Evolutionary conservation across 208 protist species (phyloP).

Genomic region (Zelonia costaricensis): DNA sequence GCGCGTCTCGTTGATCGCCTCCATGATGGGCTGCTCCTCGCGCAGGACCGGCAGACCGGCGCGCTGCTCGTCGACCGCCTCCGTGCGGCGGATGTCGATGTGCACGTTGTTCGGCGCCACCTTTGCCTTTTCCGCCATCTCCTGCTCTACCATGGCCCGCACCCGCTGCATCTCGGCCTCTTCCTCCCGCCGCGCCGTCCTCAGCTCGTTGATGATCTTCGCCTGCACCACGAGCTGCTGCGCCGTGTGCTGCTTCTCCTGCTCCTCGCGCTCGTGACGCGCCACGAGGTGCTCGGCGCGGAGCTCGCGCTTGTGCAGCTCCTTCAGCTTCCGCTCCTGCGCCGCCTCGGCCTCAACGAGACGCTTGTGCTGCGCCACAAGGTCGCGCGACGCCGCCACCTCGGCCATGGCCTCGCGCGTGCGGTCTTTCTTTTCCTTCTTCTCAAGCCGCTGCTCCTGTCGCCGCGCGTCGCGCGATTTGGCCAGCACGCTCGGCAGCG

Average conservation of each 20-base stretch:
- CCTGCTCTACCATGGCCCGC: constrained; percentile 28
- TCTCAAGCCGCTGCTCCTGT: constrained; percentile 55
- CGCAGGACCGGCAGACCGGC: constrained; percentile 81
- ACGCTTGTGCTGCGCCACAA: constrained; percentile 72
- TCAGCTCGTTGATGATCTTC: constrained; percentile 46
- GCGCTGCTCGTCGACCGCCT: constrained; percentile 57
- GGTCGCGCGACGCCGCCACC: constrained; percentile 40
- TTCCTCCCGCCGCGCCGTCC: constrained; percentile 22
- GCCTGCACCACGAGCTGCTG: constrained; percentile 36
- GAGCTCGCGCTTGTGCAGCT: constrained; percentile 59
- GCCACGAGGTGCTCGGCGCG: constrained; percentile 50
- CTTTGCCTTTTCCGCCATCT: constrained; percentile 43
- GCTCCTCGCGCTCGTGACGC: constrained; percentile 56
- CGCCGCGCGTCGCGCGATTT: constrained; percentile 61
- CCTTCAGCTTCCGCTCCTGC: constrained; percentile 59
- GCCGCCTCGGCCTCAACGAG: constrained; percentile 45
- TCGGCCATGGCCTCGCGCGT: constrained; percentile 58
- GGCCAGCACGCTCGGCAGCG: constrained; percentile 60
- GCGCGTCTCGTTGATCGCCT: constrained; percentile 77
- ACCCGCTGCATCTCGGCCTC: constrained; percentile 22
- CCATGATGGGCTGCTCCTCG: constrained; percentile 91
- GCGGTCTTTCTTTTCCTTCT: constrained; percentile 74
- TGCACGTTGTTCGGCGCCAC: constrained; percentile 57
- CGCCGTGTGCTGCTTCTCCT: constrained; percentile 33
- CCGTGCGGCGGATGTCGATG: constrained; percentile 59